Conservation (phyloP, 129 eudicot genomes). For the Flaveria trinervia region DNA sequence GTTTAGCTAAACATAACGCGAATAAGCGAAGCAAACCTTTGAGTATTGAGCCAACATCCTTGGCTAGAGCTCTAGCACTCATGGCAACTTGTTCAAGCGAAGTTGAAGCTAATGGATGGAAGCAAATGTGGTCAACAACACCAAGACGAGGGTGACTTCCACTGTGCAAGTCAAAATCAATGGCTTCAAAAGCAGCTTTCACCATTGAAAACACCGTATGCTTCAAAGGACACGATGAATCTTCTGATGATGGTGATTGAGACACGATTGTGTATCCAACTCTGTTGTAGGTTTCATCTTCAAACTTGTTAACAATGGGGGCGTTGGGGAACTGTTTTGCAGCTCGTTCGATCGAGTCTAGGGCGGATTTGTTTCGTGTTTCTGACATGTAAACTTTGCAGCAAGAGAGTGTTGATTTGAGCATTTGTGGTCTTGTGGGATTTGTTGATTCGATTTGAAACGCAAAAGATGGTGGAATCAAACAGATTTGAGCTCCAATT, state of each 20-base stretch:
- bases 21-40: slow-evolving; percentile 53
- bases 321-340: slow-evolving; percentile 70
- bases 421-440: slow-evolving; percentile 18
- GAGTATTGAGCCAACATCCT: slow-evolving; percentile 68
- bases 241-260: slow-evolving; percentile 23
- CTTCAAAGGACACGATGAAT: slow-evolving; percentile 43
- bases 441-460: too few species aligned
- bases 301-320: slow-evolving; percentile 72
- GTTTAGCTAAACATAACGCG: neutral
- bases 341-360: slow-evolving; percentile 75
- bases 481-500: too few species aligned
- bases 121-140: slow-evolving; percentile 91
- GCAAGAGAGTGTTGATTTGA: slow-evolving; percentile 66
- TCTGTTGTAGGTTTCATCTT: slow-evolving; percentile 84
- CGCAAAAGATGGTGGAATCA: too few species aligned
- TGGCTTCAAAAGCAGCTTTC: slow-evolving; percentile 69
- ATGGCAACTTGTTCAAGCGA: slow-evolving; percentile 66
- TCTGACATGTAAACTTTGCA: slow-evolving; percentile 94
- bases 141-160: slow-evolving; percentile 98
- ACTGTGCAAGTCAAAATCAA: slow-evolving; percentile 65
- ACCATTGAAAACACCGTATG: slow-evolving; percentile 78
- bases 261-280: slow-evolving; percentile 97
- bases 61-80: slow-evolving; percentile 65
- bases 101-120: slow-evolving; percentile 62
- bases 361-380: slow-evolving; percentile 82